Percentiles rank a stretch among this genome's conserved stretches.
phyloP scores from a whole-genome alignment of 2,329 filamentous ascomycete species.

The Magnaporthales sp. region DNA sequence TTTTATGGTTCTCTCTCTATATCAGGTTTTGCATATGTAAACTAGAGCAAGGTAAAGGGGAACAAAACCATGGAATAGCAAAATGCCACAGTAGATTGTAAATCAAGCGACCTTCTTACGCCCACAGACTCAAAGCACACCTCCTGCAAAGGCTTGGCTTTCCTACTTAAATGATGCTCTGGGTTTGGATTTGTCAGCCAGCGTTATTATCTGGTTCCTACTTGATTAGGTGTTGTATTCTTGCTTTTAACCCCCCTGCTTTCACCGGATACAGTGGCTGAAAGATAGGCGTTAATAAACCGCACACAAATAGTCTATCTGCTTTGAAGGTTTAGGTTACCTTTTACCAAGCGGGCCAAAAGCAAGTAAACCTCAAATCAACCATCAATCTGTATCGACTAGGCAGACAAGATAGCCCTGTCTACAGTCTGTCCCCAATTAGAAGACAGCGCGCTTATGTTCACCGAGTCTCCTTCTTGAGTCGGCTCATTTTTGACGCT shows the following conservation, averaged over 20 bases:
- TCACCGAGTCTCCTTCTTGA: neutral
- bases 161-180: neutral
- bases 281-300: neutral
- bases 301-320: neutral
- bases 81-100: neutral
- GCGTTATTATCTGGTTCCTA: neutral
- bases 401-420: neutral
- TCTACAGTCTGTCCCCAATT: neutral
- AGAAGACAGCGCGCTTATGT: neutral
- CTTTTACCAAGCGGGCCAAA: neutral
- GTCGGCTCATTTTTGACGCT: neutral
- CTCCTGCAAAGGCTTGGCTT: neutral
- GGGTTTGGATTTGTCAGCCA: neutral
- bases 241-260: no score
- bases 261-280: neutral
- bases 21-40: neutral
- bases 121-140: neutral
- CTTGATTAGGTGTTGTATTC: no score
- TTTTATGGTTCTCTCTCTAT: neutral
- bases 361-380: no score
- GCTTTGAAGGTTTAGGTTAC: neutral
- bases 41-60: neutral
- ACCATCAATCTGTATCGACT: neutral
- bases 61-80: neutral
- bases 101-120: neutral